Conservation (phyloP, 805 yeast genomes). For the Cyberlindnera mississippiensis region DNA sequence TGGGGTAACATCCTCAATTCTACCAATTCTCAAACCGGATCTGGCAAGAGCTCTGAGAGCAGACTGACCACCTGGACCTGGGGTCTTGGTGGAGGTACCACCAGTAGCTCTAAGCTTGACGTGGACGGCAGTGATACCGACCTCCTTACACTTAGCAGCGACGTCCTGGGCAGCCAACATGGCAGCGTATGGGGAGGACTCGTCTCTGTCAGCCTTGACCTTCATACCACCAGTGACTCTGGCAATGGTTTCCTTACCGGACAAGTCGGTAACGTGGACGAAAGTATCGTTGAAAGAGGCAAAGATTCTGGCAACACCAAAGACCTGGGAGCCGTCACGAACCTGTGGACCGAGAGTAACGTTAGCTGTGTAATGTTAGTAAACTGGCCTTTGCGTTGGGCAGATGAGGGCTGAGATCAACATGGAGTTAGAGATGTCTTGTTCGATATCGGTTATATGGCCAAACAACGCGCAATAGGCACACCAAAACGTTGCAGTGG, state of each 20-base stretch:
- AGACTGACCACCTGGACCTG: conserved; percentile 99
- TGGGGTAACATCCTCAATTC: conserved; percentile 99
- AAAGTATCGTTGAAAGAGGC: conserved; percentile 99
- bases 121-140: conserved; percentile 99
- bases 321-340: conserved; percentile 97
- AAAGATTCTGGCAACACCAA: conserved; percentile 99
- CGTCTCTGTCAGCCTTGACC: conserved; percentile 99
- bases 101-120: conserved; percentile 99
- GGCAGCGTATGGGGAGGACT: conserved; percentile 99
- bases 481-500: no score
- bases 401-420: no score
- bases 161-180: conserved; percentile 99
- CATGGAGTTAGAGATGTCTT: no score
- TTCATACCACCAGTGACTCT: conserved; percentile 99
- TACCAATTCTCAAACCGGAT: conserved; percentile 99
- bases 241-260: conserved; percentile 99
- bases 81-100: conserved; percentile 99
- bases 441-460: no score
- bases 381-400: not conserved
- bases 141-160: conserved; percentile 98
- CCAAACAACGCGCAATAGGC: no score
- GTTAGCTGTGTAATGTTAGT: conserved; percentile 39
- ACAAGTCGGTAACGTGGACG: conserved; percentile 98
- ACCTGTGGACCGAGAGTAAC: conserved; percentile 78
- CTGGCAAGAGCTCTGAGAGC: conserved; percentile 99